Conservation (phyloP, 768 basidiomycete genomes). For the Harrya chromipes region DNA sequence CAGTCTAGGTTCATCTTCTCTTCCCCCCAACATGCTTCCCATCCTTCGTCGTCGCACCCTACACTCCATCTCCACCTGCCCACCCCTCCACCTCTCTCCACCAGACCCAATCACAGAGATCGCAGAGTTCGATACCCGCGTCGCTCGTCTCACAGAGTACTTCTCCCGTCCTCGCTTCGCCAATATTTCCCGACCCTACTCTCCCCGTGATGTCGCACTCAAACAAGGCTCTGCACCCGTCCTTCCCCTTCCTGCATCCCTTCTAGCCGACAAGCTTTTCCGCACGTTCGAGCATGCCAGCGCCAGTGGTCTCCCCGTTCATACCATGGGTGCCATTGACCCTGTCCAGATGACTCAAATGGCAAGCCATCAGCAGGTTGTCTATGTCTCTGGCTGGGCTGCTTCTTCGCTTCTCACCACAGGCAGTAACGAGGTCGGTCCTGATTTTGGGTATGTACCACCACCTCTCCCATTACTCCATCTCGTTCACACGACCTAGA, state of each 20-base stretch:
- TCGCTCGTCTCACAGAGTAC: constrained; percentile 66
- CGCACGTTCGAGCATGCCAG: constrained; percentile 60
- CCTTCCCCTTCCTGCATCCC: constrained; percentile 66
- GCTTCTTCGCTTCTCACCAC: constrained; percentile 84
- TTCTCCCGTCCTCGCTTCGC: constrained; percentile 74
- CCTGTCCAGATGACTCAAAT: constrained; percentile 95
- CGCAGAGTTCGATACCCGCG: constrained; percentile 56
- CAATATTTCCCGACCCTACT: constrained; percentile 73
- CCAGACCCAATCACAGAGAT: constrained; percentile 58
- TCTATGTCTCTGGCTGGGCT: constrained; percentile 95
- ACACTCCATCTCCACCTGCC: constrained; percentile 41
- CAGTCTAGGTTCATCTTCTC: constrained; percentile 35
- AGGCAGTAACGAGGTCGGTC: constrained; percentile 88
- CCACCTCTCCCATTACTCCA: not conserved
- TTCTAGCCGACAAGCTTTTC: constrained; percentile 88
- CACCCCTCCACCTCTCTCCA: constrained; percentile 49
- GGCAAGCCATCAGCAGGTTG: constrained; percentile 80
- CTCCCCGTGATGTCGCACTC: constrained; percentile 73
- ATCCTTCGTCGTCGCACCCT: constrained; percentile 19
- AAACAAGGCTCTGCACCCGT: constrained; percentile 89
- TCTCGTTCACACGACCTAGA: constrained; percentile 34
- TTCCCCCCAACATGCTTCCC: constrained; percentile 20
- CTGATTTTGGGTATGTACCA: constrained; percentile 70
- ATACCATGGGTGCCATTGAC: constrained; percentile 93
- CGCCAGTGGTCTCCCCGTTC: constrained; percentile 64